phyloP scores from a whole-genome alignment of 805 yeast genomes.

The Lipomyces starkeyi region DNA sequence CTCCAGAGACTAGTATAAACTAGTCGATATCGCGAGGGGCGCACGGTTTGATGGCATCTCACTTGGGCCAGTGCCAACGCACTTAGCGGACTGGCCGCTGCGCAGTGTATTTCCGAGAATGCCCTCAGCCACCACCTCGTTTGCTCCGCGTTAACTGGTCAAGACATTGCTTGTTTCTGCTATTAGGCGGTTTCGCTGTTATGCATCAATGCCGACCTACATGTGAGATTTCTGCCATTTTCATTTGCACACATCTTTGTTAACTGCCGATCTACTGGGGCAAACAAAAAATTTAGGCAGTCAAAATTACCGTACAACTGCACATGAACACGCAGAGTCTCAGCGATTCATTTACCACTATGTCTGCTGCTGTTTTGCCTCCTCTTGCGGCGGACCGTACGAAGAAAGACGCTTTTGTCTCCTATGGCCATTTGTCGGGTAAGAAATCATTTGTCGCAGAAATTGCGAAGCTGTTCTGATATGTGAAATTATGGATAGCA shows the following conservation, averaged over 20 bases:
- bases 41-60: not conserved
- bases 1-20: not conserved
- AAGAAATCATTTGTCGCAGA: not conserved
- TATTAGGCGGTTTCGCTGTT: not conserved
- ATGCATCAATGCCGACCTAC: not conserved
- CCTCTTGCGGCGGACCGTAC: constrained; percentile 19
- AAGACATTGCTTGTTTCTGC: not conserved
- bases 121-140: too few relatives aligned
- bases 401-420: constrained; percentile 18
- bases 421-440: constrained; percentile 22
- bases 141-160: not conserved
- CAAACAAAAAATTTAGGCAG: not conserved
- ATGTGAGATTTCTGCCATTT: too few relatives aligned
- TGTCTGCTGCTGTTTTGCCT: constrained; percentile 23
- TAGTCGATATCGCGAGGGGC: too few relatives aligned
- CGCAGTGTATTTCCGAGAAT: not conserved
- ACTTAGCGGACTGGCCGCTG: not conserved
- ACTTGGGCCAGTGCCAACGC: not conserved
- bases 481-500: constrained; percentile 18
- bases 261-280: too few relatives aligned
- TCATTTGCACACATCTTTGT: too few relatives aligned
- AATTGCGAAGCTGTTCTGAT: not conserved
- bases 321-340: not conserved
- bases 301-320: not conserved
- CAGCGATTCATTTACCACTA: not conserved